Evolutionary conservation across 345 rosid genomes (phyloP).

Genomic region (Gynandropsis gynandra): DNA sequence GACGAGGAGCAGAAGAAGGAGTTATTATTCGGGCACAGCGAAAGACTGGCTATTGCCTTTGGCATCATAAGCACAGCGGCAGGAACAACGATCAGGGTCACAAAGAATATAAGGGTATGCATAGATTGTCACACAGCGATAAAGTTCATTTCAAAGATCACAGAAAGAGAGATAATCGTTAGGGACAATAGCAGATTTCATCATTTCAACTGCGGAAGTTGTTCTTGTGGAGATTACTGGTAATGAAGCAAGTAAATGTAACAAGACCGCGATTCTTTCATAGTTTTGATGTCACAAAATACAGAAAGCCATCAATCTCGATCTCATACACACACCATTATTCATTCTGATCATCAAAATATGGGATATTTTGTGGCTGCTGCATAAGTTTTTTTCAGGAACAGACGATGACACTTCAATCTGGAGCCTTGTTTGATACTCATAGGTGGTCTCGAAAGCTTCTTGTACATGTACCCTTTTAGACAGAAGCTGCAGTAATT

Average conservation of each 20-base stretch:
- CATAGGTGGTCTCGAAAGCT: too few species aligned
- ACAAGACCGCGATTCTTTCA: too few species aligned
- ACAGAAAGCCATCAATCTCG: too few species aligned
- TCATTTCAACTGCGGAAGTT: slow-evolving; percentile 57
- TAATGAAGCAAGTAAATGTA: slow-evolving; percentile 17
- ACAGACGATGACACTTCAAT: too few species aligned
- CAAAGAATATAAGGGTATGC: slow-evolving; percentile 59
- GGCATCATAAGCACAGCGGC: slow-evolving; percentile 57
- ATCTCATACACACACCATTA: too few species aligned
- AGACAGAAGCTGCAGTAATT: too few species aligned
- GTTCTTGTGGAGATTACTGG: slow-evolving; percentile 85
- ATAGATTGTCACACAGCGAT: slow-evolving; percentile 61
- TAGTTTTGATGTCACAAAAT: too few species aligned
- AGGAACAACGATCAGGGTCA: slow-evolving; percentile 65
- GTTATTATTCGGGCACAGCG: slow-evolving; percentile 49
- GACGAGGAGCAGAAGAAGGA: slow-evolving; percentile 68
- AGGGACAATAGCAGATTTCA: slow-evolving; percentile 76
- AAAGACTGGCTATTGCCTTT: slow-evolving; percentile 67
- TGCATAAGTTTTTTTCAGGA: too few species aligned
- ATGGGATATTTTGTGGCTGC: too few species aligned
- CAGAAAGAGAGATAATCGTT: slow-evolving; percentile 54
- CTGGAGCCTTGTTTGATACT: too few species aligned
- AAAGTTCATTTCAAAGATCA: slow-evolving; percentile 57
- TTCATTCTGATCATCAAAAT: too few species aligned
- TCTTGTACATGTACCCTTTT: too few species aligned